Conservation (phyloP, 225 moss, liverwort and hornwort species). For the Pseudisothecium myosuroides region DNA sequence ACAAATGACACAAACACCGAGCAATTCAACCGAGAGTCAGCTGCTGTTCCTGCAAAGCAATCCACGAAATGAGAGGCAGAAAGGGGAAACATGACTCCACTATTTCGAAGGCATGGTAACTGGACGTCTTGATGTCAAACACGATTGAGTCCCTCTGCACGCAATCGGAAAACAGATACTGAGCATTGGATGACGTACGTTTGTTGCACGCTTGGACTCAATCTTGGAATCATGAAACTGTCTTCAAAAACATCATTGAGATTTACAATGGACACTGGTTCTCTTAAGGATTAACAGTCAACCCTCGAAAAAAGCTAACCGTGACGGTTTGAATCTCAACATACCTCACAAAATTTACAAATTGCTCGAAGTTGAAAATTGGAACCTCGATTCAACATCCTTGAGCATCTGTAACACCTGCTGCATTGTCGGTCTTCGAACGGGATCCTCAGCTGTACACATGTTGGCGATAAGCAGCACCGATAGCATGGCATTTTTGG, state of each 20-base stretch:
- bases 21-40: not conserved
- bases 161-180: not conserved
- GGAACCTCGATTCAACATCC: constrained; percentile 55
- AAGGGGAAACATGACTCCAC: not conserved
- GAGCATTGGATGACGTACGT: not conserved
- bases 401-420: constrained; percentile 74
- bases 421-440: constrained; percentile 69
- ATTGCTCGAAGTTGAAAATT: constrained; percentile 14
- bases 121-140: not conserved
- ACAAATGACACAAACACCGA: not conserved
- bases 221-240: not conserved
- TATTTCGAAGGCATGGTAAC: not conserved
- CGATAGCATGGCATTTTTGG: constrained; percentile 57
- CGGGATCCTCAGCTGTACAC: constrained; percentile 75
- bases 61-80: not conserved
- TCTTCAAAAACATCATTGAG: not conserved
- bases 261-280: not conserved
- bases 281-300: not conserved
- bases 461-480: constrained; percentile 62
- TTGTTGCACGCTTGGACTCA: not conserved
- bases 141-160: not conserved
- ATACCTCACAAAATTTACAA: constrained; percentile 22
- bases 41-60: not conserved
- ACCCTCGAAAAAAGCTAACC: not conserved
- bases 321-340: not conserved